Conservation (phyloP, 768 basidiomycete species). For the Suillus clintonianus region DNA sequence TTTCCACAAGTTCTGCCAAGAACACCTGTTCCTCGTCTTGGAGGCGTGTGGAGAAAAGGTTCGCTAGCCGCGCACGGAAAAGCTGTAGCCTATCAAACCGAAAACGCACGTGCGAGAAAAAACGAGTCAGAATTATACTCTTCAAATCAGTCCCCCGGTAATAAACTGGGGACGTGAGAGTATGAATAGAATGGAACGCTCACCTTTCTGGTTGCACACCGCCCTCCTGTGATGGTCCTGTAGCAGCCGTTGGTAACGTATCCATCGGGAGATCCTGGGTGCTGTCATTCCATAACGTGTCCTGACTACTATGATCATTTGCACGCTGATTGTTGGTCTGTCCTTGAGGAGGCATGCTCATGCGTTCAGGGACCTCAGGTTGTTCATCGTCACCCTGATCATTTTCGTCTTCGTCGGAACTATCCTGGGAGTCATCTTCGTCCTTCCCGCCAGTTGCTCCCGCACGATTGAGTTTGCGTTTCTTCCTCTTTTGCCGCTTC, state of each 20-base stretch:
- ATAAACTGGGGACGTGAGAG: constrained; percentile 2
- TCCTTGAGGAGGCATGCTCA: constrained; percentile 46
- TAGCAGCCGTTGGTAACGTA: constrained; percentile 38
- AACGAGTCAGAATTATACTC: neutral
- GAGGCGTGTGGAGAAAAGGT: constrained; percentile 64
- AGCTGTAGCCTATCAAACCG: constrained; percentile 58
- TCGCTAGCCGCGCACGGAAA: constrained; percentile 79
- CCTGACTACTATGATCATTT: constrained; percentile 40
- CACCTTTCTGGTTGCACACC: constrained; percentile 61
- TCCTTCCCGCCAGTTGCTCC: constrained; percentile 53
- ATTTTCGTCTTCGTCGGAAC: constrained; percentile 46
- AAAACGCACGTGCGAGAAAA: neutral
- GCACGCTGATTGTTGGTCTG: constrained; percentile 22
- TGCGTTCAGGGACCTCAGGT: constrained; percentile 42
- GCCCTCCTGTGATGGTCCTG: constrained; percentile 40
- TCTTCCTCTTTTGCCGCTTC: constrained; percentile 72
- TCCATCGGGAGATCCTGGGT: constrained; percentile 69
- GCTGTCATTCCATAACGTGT: constrained; percentile 68
- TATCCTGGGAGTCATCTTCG: constrained; percentile 44
- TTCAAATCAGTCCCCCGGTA: neutral
- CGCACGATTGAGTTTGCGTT: constrained; percentile 81
- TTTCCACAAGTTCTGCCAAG: constrained; percentile 65
- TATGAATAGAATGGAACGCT: constrained; percentile 23
- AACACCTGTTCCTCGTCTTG: constrained; percentile 80
- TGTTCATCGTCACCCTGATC: constrained; percentile 42